Evolutionary conservation across 306 rosid species (phyloP).

Genomic region (Pyrus communis): DNA sequence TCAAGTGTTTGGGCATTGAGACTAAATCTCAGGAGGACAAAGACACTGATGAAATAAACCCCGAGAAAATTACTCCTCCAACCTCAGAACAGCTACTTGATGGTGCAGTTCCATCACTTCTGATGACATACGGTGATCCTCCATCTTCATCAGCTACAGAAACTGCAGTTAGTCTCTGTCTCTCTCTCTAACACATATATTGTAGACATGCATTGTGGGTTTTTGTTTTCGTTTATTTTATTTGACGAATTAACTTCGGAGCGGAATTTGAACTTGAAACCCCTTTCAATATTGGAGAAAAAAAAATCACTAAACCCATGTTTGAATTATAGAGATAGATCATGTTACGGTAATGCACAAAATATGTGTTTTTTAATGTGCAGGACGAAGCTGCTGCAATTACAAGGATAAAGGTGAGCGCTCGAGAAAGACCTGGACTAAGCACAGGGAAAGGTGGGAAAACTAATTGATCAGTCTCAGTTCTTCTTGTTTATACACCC

Average conservation of each 20-base stretch:
- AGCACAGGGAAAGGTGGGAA: constrained; percentile 2
- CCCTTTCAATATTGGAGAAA: background rate
- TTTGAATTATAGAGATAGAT: too few relatives aligned
- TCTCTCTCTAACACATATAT: background rate
- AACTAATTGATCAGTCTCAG: background rate
- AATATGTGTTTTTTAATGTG: background rate
- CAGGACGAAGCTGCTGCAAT: background rate
- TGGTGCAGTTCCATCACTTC: background rate
- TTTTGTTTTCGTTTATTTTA: background rate
- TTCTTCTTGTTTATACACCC: too few relatives aligned
- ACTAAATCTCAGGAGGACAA: background rate
- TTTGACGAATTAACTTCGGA: background rate
- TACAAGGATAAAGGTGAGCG: too few relatives aligned
- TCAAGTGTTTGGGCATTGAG: constrained; percentile 1
- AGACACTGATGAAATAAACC: background rate
- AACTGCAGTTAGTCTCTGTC: background rate
- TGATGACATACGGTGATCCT: constrained; percentile 5
- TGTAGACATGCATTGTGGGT: background rate
- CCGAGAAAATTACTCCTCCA: background rate
- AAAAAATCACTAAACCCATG: background rate
- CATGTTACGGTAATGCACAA: background rate
- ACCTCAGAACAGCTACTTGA: background rate
- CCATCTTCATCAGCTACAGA: constrained; percentile 3
- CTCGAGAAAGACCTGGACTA: background rate
- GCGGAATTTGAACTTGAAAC: background rate